Base-by-base conservation (phyloP, 805 yeast genomes). In the Ogataea ganodermae region DNA sequence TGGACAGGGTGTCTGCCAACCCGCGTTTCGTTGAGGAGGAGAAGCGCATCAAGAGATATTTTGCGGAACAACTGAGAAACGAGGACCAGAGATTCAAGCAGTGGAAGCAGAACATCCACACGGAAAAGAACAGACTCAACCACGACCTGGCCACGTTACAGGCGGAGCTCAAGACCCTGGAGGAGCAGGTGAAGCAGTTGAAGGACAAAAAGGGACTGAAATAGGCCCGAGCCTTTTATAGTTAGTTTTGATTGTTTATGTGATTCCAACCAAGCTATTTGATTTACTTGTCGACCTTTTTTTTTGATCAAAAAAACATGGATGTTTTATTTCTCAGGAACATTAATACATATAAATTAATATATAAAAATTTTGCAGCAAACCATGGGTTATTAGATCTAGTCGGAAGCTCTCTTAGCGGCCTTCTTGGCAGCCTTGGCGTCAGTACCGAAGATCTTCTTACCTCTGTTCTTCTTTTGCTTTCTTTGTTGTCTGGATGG, bases 401-500 rank as follows among this genome's bases (percentile, higher is more conserved):
- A 86, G 72, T 87, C 95, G 74, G 89, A 85, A 76, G 83, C 82
- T 85, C 95, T 87, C 78, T 80, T 86, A 73, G 92, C 92, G 72
- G 84, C 81, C 76, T 79, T 84, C 83, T 90, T 91, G 77, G 96
- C 95, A 77, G 84, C 86, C 76, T 88, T 83, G 75, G 82, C 86
- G 72, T 91, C 96, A 70, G 99, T 94, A 86, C 99, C 99, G 72
- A 92, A 90, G 86, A 89, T 76, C 88, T 94, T 94, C 90, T 86
- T 85, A 72, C 87, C 96, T 84, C 97, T 90, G 96, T 94, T 94
- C 91, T 94, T 92, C 90, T 87, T 89, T 84, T 92, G 98, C 80
- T 94, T 94, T 85, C 99, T 89, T 84, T 94, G 99, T 83, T 91
- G 97, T 90, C 98, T 91, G 69, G 97, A 89, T 68, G 96, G 81